Base-by-base conservation (phyloP, 202 grass and related monocot species). In the Carex arenaria region DNA sequence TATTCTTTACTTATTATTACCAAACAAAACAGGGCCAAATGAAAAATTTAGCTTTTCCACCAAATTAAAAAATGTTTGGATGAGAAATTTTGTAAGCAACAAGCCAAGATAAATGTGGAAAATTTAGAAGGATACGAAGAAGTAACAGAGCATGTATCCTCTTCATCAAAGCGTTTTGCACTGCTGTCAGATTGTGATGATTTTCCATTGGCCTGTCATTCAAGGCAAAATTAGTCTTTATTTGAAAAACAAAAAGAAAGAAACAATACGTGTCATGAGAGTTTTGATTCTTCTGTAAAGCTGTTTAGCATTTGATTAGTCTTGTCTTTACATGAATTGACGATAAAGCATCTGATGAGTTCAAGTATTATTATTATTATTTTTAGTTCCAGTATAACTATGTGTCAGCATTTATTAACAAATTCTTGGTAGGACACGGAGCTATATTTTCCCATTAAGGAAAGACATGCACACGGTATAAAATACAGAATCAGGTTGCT, bases 81-180 rank as follows among this genome's bases (percentile, higher is more conserved):
- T 78, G 30, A 87, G 72, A 65, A 52, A 64, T 28, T 65, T 26
- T 66, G 53, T 17, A 42, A 77, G 14, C 30, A 61, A 67, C 3
- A 66, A 38, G 54, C 19, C 19, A 78, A 78, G 10, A 40, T 45
- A 66, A 56, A 62, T 1, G n/a, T 63, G 43, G 5, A 68, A 13
- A 84, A 28, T 47, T 72, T 12, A 76, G 30, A 79, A 89, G 87
- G 87, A 89, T 89, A 89, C 87, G 80, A 87, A 79, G 85, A 89
- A 82, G 72, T 60, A 89, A 83, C 36, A 26, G 87, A 89, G 63
- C 49, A 86, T 55, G 80, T 36, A 86, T 89, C 87, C 52, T 83
- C 87, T 79, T 85, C 80, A 40, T 86, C 87, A 1, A 66, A 67
- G 30, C 67, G 83, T 54, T 83, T 86, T 59, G 53, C 54, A 72